A percentile compares a stretch with the other conserved stretches of the same genome.
Evolutionary conservation across 345 rosid genomes (phyloP).

Genomic region (Eucalyptus curtisii): DNA sequence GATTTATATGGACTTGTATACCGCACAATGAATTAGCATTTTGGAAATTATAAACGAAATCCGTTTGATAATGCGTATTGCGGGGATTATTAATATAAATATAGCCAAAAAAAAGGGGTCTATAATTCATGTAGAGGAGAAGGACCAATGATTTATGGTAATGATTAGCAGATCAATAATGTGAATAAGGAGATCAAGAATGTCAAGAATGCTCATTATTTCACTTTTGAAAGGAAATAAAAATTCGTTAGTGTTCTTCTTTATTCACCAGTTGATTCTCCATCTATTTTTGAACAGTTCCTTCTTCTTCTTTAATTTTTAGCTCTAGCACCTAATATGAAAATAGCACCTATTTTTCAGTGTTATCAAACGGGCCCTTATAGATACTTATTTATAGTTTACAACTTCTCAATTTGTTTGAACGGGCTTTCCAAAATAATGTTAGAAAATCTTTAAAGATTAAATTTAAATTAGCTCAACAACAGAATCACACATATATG

Average conservation of each 20-base stretch:
- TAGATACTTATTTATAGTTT: neutral
- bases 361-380: neutral
- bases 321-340: neutral
- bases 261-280: neutral
- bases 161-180: neutral
- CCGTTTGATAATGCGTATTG: accelerated
- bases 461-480: neutral
- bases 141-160: neutral
- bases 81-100: neutral
- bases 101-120: neutral
- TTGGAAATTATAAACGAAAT: neutral
- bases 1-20: neutral
- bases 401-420: neutral
- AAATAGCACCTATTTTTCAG: neutral
- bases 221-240: neutral
- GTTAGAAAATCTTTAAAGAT: neutral
- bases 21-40: neutral
- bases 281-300: neutral
- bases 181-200: neutral
- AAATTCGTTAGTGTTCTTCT: neutral
- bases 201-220: neutral
- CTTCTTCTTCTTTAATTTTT: too few relatives aligned
- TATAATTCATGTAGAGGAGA: neutral
- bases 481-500: neutral
- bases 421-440: neutral